Evolutionary conservation across 106 monocot species (phyloP).

Genomic region (Narthecium ossifragum): DNA sequence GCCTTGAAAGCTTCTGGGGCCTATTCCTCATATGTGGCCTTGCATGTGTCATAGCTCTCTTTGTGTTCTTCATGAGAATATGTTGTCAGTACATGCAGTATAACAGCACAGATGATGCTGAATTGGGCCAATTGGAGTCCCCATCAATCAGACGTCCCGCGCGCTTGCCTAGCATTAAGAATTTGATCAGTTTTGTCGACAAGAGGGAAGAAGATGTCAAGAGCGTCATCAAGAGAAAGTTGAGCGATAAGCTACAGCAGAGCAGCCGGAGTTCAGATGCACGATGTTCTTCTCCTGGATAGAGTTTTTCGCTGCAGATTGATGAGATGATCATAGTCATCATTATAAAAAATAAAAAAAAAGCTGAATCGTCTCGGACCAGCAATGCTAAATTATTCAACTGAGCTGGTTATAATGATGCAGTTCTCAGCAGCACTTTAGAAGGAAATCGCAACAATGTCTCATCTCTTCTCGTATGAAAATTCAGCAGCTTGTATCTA

Average conservation of each 20-base stretch:
- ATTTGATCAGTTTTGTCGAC: constrained; percentile 59
- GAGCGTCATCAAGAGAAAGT: constrained; percentile 38
- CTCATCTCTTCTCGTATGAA: too few relatives aligned
- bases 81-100: constrained; percentile 52
- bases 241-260: constrained; percentile 33
- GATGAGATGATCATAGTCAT: too few relatives aligned
- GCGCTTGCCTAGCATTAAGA: constrained; percentile 34
- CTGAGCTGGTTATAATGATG: too few relatives aligned
- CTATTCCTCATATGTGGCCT: constrained; percentile 81
- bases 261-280: constrained; percentile 7
- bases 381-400: too few relatives aligned
- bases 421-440: too few relatives aligned
- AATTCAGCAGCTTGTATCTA: too few relatives aligned
- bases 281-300: background rate
- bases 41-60: constrained; percentile 50
- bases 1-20: constrained; percentile 79
- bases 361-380: too few relatives aligned
- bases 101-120: background rate
- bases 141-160: constrained; percentile 8
- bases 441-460: too few relatives aligned
- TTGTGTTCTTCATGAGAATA: constrained; percentile 54
- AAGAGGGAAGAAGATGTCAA: constrained; percentile 67
- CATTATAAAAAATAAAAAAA: too few relatives aligned
- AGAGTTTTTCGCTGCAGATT: too few relatives aligned
- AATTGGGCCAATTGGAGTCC: background rate